These are phyloP conservation scores for Rubia balearica DNA, from an alignment of 305 asterid genomes.

Conservation along the genomic window DNA sequence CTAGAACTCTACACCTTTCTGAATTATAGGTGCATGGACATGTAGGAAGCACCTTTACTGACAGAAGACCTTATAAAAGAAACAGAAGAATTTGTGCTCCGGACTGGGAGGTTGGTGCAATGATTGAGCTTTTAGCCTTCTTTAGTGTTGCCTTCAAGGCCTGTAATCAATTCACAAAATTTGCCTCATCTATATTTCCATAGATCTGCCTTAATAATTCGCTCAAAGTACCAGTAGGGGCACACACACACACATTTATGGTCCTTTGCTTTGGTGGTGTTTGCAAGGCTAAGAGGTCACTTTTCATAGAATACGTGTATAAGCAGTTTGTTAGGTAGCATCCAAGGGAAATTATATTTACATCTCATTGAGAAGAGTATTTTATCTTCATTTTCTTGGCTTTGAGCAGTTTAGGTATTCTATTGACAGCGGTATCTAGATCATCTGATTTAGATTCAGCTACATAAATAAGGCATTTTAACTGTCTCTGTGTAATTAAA, in stretches of 20 bases:
- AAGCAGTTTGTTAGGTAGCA: not conserved
- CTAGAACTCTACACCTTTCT: constrained; percentile 23
- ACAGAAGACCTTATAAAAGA: constrained; percentile 96
- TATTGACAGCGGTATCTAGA: not conserved
- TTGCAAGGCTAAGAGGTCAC: not conserved
- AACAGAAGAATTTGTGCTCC: constrained; percentile 93
- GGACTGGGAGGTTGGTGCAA: constrained; percentile 79
- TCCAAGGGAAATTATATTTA: not conserved
- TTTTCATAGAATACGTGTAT: not conserved
- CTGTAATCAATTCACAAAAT: not conserved
- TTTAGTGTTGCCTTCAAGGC: not conserved
- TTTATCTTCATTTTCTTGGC: not conserved
- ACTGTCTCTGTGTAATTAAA: not conserved
- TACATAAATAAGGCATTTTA: not conserved
- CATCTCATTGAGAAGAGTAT: not conserved
- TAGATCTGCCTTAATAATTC: constrained; percentile 1
- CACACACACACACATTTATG: not conserved
- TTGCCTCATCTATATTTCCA: not conserved
- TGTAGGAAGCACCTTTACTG: constrained; percentile 84
- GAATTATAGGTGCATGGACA: constrained; percentile 19
- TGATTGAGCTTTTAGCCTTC: not conserved
- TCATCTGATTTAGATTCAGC: not conserved
- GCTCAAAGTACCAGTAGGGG: not conserved
- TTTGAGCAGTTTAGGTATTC: not conserved
- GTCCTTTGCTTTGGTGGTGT: not conserved